Conservation (phyloP, 2,329 filamentous ascomycete genomes). For the Scedosporium apiospermum region DNA sequence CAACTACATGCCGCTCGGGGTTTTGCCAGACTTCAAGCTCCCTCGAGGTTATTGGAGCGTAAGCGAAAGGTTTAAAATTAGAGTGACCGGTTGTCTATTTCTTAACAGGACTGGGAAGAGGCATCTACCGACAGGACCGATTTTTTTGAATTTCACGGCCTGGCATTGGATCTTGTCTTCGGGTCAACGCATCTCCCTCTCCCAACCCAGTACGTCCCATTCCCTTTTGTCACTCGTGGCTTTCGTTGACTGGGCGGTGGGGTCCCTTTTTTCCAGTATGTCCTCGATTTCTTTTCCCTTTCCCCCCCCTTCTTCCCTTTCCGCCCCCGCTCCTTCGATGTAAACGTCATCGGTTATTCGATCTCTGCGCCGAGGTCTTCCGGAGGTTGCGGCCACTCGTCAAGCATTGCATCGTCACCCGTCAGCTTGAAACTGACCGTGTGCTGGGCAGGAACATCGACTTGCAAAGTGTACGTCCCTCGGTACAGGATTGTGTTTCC, state of each 20-base stretch:
- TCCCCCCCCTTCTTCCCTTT: neutral
- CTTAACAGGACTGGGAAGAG: neutral
- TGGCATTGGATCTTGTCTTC: neutral
- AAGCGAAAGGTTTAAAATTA: neutral
- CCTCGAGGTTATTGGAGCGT: neutral
- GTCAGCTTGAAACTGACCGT: constrained; percentile 34
- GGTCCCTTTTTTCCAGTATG: neutral
- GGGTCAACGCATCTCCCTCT: neutral
- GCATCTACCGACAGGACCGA: neutral
- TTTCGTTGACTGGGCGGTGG: neutral
- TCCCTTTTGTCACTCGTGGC: neutral
- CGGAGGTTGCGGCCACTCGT: constrained; percentile 16
- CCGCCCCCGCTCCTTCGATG: neutral
- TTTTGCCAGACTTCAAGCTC: neutral
- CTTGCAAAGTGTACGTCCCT: constrained; percentile 35
- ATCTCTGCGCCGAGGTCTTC: neutral
- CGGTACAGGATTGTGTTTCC: constrained; percentile 45
- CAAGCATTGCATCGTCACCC: constrained; percentile 31
- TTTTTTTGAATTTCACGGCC: neutral
- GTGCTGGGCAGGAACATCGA: constrained; percentile 33
- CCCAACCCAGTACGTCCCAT: too few relatives aligned
- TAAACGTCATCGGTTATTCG: neutral
- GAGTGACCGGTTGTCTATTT: neutral
- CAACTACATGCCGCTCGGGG: neutral
- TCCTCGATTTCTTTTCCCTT: neutral